Evolutionary conservation across 106 monocot genomes (phyloP), one percentile per base, ranked within the genome.

Genomic region (Acorus calamus): DNA sequence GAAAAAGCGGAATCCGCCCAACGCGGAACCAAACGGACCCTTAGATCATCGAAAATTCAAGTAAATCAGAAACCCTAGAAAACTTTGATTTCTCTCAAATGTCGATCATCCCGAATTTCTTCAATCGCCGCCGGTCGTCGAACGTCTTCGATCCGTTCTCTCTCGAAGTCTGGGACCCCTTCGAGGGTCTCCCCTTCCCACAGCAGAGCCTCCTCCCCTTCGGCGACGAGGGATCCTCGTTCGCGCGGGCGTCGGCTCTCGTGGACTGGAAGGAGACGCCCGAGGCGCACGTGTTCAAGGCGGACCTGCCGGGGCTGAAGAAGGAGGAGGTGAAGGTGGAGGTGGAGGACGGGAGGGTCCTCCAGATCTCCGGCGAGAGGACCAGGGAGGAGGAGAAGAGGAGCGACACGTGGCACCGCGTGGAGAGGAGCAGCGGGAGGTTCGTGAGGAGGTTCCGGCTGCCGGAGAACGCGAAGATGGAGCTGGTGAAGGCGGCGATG

Each of bases 351-450:
- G 47, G 70, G 8, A 47, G 62, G 41, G 46, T 71, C 5, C 61
- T 71, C 8, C 50, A 71, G 61, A 71, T 71, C 70, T 62, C 64
- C 55, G 72, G 64, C 49, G 56, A 72, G 56, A 54, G 74, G 44
- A 71, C 50, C 55, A 61, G 5, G 66, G 70, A 80, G 66, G 9
- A 75, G 61, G 75, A 80, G 66, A 71, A 80, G 66, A 71, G 71
- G 61, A 71, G 3, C 50, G 75, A 80, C 66, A 70, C 11, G 56
- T 75, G 75, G 80, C 80, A 80, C 53, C 70, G 75, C 10, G 61
- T 70, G 4, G 79, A 79, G 65, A 61, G 80, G 14, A 75, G 71
- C 80, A 75, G 74, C 71, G 71, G 80, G 12, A 71, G 57, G 56
- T 80, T 80, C 58, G 8, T 80, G n/a, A 64, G 80, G 56, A 54